A percentile compares a stretch with the other conserved stretches of the same genome.
These are phyloP conservation scores for Petrea volubilis DNA, from an alignment of 257 asterid species.

Conservation along the genomic window DNA sequence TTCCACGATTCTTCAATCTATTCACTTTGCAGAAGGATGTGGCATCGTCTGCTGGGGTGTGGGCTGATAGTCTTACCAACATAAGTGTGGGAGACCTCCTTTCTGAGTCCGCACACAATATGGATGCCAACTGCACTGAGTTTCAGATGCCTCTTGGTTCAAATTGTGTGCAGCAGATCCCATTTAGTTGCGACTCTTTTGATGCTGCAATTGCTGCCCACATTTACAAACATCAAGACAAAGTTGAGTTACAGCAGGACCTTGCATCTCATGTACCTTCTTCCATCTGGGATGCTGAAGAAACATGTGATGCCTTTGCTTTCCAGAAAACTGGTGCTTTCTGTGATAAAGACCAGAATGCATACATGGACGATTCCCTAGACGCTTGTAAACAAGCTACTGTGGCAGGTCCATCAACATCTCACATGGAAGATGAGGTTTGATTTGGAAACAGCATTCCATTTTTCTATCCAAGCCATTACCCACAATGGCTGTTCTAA, in stretches of 20 bases:
- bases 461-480: conserved; percentile 11
- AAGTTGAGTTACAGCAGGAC: conserved; percentile 44
- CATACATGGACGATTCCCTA: conserved; percentile 30
- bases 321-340: conserved; percentile 55
- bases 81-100: conserved; percentile 83
- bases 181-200: conserved; percentile 92
- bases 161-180: conserved; percentile 50
- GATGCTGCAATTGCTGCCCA: conserved; percentile 99
- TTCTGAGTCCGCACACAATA: conserved; percentile 46
- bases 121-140: conserved; percentile 42
- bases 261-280: conserved; percentile 53
- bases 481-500: background rate
- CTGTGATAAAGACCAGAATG: conserved; percentile 29
- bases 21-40: conserved; percentile 41
- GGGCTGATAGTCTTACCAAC: conserved; percentile 94
- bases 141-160: conserved; percentile 41
- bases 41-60: conserved; percentile 63
- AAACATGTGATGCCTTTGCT: conserved; percentile 90
- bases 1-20: conserved; percentile 17
- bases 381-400: conserved; percentile 34
- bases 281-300: conserved; percentile 95
- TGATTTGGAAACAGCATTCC: conserved; percentile 10
- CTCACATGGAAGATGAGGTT: conserved; percentile 56
- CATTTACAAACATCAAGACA: conserved; percentile 70
- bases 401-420: conserved; percentile 36